Evolutionary conservation across 2,329 filamentous ascomycete genomes (phyloP), one percentile per base, ranked within the genome.

Genomic region (Diatrype stigma): DNA sequence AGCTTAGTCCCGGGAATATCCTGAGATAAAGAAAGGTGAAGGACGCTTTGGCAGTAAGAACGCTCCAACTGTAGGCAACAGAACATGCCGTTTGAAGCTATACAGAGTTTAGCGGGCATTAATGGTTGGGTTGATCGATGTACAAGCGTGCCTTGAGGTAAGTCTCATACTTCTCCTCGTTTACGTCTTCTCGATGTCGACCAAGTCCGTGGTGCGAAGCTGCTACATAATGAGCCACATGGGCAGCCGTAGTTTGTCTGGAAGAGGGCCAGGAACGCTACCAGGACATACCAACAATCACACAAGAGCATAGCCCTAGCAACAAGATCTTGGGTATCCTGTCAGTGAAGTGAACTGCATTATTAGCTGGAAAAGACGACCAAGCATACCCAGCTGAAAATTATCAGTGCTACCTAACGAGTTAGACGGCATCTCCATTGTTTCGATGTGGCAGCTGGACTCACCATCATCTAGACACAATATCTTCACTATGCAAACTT

Each of bases 11-110:
- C 0, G 64, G 61, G 16, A 66, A 62, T 40, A 69, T 63, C 42
- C 63, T 61, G 8, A 68, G 42, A 51, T 67, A 68, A 6, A 69
- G 53, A 1, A 67, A 53, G 2, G 67, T 65, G 23, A 69, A 67
- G 1, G 64, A 67, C 11, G 63, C 62, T 45, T 68, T 66, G 14
- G 65, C 66, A 3, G 62, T 48, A 6, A 57, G 49, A 4, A 68
- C 52, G 4, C 66, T 62, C 45, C 60, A 56, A 42, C 64, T 69
- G 35, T 65, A 69, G 1, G 59, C 60, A 10, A 57, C 38, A 1
- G 66, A 68, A 45, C 57, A 57, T 26, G 54, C 59, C 48, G 50
- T 52, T 57, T 55, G 50, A 4, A 54, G 35, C 57, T 58, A 17
- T 7, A 16, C 38, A 6, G 2, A 8, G 35, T 14, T 49, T 6